Evolutionary conservation across 2,329 filamentous ascomycete species (phyloP).

Genomic region (Penicillium crustosum): DNA sequence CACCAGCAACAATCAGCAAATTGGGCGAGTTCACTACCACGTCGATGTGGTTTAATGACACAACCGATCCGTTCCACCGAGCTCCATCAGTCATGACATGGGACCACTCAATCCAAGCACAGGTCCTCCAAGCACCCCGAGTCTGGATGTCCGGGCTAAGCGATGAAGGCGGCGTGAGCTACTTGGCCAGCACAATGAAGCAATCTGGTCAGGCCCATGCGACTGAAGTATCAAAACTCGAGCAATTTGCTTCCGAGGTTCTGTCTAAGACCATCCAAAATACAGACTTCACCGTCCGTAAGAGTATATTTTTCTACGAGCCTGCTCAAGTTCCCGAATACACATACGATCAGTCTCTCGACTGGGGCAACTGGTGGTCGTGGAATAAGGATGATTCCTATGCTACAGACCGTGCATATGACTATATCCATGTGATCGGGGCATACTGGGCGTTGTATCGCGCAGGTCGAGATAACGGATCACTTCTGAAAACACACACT

Average conservation of each 20-base stretch:
- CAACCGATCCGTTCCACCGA: neutral
- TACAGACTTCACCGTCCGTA: neutral
- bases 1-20: neutral
- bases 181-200: neutral
- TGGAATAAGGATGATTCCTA: constrained; percentile 33
- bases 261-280: neutral
- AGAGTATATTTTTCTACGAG: neutral
- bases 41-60: neutral
- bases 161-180: neutral
- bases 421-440: constrained; percentile 59
- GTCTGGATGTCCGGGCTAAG: constrained; percentile 1
- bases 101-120: neutral
- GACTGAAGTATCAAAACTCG: neutral
- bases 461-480: constrained; percentile 52
- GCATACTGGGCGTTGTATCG: constrained; percentile 61
- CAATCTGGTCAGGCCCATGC: neutral
- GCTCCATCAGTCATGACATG: neutral
- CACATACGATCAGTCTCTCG: neutral
- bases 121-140: neutral
- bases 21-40: neutral
- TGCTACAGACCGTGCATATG: constrained; percentile 54
- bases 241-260: neutral
- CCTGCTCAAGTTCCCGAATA: neutral
- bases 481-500: constrained; percentile 9
- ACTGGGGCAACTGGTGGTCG: neutral